A percentile compares a stretch with the other conserved stretches of the same genome.
These are phyloP conservation scores for Ogataea populi-albae DNA, from an alignment of 805 yeast species.

Conservation along the genomic window DNA sequence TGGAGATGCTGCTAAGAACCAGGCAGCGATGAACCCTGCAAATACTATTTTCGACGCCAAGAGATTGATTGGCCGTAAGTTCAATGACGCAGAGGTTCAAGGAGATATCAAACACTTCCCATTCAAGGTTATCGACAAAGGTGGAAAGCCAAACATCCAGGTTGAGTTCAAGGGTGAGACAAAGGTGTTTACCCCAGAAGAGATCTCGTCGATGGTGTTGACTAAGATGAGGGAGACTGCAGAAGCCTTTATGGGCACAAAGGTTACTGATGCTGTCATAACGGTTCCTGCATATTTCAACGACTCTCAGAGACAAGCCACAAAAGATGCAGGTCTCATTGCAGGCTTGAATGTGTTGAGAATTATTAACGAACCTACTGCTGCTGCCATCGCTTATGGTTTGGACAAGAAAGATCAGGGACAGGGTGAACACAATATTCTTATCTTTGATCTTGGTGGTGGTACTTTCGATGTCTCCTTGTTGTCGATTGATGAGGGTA, in stretches of 20 bases:
- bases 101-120: conserved; percentile 82
- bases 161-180: conserved; percentile 84
- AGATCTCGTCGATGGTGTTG: conserved; percentile 89
- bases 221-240: conserved; percentile 87
- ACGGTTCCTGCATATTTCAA: conserved; percentile 97
- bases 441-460: conserved; percentile 95
- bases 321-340: conserved; percentile 96
- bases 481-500: conserved; percentile 91
- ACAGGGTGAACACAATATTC: conserved; percentile 75
- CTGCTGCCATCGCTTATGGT: conserved; percentile 97
- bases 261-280: conserved; percentile 87
- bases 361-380: conserved; percentile 96
- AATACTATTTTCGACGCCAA: conserved; percentile 90
- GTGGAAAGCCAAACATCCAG: conserved; percentile 78
- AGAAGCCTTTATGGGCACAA: conserved; percentile 81
- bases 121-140: conserved; percentile 70
- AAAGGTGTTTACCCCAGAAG: conserved; percentile 89
- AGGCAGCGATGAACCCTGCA: conserved; percentile 88
- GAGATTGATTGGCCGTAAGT: conserved; percentile 91
- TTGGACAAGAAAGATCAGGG: conserved; percentile 66
- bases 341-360: conserved; percentile 94
- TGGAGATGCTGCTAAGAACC: conserved; percentile 97
- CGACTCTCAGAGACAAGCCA: conserved; percentile 97
- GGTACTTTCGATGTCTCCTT: conserved; percentile 97
- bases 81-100: conserved; percentile 77